phyloP scores from a whole-genome alignment of 352 stramenopile genomes.

The Pythium dissotocum region DNA sequence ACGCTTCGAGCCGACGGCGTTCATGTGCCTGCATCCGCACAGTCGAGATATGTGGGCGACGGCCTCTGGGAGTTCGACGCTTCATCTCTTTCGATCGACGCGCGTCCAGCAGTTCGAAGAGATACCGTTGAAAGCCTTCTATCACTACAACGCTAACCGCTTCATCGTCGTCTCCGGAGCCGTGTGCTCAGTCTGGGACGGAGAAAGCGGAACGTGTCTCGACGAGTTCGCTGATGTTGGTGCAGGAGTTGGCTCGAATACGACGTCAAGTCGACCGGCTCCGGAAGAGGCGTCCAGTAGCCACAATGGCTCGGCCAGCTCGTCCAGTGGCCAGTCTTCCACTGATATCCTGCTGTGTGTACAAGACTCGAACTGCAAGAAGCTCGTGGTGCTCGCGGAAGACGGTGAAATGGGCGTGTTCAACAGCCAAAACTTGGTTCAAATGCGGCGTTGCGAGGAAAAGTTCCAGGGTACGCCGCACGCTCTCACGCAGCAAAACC shows the following conservation, averaged over 20 bases:
- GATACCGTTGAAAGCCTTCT: conserved; percentile 70
- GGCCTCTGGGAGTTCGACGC: conserved; percentile 42
- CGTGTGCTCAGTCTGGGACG: conserved; percentile 74
- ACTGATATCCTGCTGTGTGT: conserved; percentile 51
- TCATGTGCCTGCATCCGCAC: conserved; percentile 53
- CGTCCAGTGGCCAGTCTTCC: conserved; percentile 25
- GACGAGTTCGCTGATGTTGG: conserved; percentile 64
- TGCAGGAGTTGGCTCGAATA: conserved; percentile 4
- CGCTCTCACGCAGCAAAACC: background rate
- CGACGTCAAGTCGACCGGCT: background rate
- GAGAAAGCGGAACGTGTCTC: conserved; percentile 46
- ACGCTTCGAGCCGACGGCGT: conserved; percentile 54
- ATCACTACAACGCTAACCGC: conserved; percentile 65
- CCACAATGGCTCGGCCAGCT: conserved; percentile 6
- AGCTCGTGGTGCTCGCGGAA: conserved; percentile 62
- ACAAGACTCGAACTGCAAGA: conserved; percentile 59
- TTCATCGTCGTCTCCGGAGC: conserved; percentile 66
- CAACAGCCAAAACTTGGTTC: conserved; percentile 76
- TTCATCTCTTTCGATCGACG: conserved; percentile 58
- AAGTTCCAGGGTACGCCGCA: conserved; percentile 30
- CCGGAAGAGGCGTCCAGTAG: background rate
- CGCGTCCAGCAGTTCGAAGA: conserved; percentile 72
- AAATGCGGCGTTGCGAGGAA: conserved; percentile 66
- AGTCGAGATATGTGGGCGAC: conserved; percentile 66
- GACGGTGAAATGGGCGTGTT: conserved; percentile 61